These are phyloP conservation scores for Neurospora pannonica DNA, from an alignment of 495 filamentous ascomycete genomes.

Conservation along the genomic window DNA sequence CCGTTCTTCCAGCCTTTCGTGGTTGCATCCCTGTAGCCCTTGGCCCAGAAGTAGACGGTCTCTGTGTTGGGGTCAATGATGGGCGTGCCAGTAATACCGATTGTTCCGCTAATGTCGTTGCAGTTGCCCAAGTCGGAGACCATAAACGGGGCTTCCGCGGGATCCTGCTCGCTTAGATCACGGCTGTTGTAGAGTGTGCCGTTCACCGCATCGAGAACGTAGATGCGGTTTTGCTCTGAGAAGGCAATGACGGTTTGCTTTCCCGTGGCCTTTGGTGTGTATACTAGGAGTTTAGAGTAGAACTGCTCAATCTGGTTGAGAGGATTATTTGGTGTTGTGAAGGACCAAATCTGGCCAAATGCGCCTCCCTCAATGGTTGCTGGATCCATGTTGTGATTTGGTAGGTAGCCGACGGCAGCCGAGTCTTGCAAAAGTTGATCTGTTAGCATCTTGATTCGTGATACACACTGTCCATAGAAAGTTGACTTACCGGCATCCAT, in stretches of 20 bases:
- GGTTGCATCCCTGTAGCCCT: constrained; percentile 25
- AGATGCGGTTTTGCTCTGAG: constrained; percentile 22
- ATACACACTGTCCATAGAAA: neutral
- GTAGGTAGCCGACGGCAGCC: constrained; percentile 6
- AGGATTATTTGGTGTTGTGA: constrained; percentile 2
- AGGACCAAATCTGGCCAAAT: constrained; percentile 12
- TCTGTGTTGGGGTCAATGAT: constrained; percentile 27
- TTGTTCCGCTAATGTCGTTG: constrained; percentile 10
- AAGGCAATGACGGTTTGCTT: constrained; percentile 20
- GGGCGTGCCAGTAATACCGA: constrained; percentile 32
- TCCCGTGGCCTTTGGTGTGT: constrained; percentile 15
- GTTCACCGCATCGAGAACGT: constrained; percentile 22
- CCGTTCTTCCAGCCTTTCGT: constrained; percentile 21
- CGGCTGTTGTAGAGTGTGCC: constrained; percentile 13
- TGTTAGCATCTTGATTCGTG: neutral
- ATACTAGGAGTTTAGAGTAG: constrained; percentile 21
- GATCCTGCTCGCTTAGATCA: constrained; percentile 1
- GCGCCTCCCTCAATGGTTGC: constrained; percentile 3
- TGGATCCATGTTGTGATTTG: constrained; percentile 10
- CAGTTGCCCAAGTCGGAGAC: constrained; percentile 9
- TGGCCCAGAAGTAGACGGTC: constrained; percentile 31
- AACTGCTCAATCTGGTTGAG: constrained; percentile 11
- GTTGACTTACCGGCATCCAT: constrained; percentile 7
- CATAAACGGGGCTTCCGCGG: constrained; percentile 13
- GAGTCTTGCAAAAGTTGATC: neutral